A percentile compares a stretch with the other conserved stretches of the same genome.
phyloP scores from a whole-genome alignment of 1,284 basidiomycete species.

The Waitea zeae region DNA sequence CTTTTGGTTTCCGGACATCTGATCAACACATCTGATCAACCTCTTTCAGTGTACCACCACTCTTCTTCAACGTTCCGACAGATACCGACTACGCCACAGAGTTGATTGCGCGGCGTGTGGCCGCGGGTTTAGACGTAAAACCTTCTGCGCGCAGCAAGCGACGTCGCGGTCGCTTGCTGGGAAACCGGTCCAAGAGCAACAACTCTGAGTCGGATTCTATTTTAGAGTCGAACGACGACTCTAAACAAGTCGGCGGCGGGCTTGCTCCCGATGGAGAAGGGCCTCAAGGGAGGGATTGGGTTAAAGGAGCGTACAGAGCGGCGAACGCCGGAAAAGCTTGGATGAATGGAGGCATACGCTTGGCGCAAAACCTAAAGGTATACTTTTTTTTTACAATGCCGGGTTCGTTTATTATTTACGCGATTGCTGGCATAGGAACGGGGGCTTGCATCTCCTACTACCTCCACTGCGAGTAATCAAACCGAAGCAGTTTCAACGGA shows the following conservation, averaged over 20 bases:
- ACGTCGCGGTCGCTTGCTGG: slow-evolving; percentile 37
- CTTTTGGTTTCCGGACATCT: not conserved
- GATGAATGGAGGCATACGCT: not conserved
- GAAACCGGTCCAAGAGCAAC: slow-evolving; percentile 24
- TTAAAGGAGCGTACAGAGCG: not conserved
- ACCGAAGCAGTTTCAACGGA: slow-evolving; percentile 15
- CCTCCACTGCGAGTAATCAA: slow-evolving; percentile 4
- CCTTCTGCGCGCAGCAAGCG: slow-evolving; percentile 10
- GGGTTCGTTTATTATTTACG: too few relatives aligned
- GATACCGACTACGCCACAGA: slow-evolving; percentile 55
- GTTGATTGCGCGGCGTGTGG: slow-evolving; percentile 40
- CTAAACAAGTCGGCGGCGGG: not conserved
- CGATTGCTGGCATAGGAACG: slow-evolving; percentile 9
- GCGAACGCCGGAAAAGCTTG: not conserved
- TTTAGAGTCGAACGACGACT: not conserved
- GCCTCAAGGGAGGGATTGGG: not conserved
- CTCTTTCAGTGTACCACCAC: slow-evolving; percentile 19
- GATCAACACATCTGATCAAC: not conserved
- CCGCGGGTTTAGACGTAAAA: slow-evolving; percentile 28
- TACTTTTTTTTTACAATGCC: too few relatives aligned
- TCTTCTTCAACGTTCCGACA: slow-evolving; percentile 35
- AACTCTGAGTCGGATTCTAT: slow-evolving; percentile 17
- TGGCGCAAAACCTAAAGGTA: too few relatives aligned
- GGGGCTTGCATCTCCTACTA: slow-evolving; percentile 7
- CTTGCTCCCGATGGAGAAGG: slow-evolving; percentile 10